Percentiles rank a stretch among this genome's conserved stretches.
phyloP scores from a whole-genome alignment of 768 basidiomycete species.

The Krasilnikovozyma curviuscula region DNA sequence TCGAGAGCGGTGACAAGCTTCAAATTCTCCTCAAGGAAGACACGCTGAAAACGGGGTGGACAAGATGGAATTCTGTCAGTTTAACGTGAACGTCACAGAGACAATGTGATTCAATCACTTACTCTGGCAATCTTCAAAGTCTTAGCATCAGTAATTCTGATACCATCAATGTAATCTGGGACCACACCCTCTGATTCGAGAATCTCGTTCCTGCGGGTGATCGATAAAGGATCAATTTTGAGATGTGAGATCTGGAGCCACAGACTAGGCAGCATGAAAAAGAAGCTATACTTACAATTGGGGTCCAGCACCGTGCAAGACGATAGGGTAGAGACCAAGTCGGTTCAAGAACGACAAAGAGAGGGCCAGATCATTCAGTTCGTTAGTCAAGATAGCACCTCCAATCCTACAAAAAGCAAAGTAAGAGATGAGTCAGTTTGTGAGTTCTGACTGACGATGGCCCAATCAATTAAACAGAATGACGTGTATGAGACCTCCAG shows the following conservation, averaged over 20 bases:
- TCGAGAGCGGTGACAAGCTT: conserved; percentile 85
- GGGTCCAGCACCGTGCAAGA: conserved; percentile 90
- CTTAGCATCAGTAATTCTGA: conserved; percentile 87
- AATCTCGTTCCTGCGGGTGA: conserved; percentile 46
- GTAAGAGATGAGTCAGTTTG: conserved; percentile 5
- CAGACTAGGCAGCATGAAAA: neutral
- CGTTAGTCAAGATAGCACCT: conserved; percentile 69
- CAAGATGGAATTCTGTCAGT: neutral
- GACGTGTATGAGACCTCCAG: neutral
- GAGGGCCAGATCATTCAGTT: conserved; percentile 81
- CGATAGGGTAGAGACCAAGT: conserved; percentile 91
- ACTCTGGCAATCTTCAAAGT: conserved; percentile 78
- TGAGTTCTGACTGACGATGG: neutral
- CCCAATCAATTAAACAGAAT: neutral
- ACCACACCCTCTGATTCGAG: conserved; percentile 81
- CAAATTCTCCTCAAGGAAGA: conserved; percentile 93
- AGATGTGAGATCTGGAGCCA: too few species aligned
- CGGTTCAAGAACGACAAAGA: conserved; percentile 92
- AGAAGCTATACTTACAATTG: conserved; percentile 31
- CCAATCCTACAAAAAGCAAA: conserved; percentile 37
- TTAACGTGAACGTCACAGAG: neutral
- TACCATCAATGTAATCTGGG: conserved; percentile 93
- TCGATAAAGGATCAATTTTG: too few species aligned
- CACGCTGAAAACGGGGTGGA: conserved; percentile 34
- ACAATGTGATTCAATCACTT: conserved; percentile 3